Evolutionary conservation across 768 basidiomycete genomes (phyloP).

Genomic region (Leccinum arenicola): DNA sequence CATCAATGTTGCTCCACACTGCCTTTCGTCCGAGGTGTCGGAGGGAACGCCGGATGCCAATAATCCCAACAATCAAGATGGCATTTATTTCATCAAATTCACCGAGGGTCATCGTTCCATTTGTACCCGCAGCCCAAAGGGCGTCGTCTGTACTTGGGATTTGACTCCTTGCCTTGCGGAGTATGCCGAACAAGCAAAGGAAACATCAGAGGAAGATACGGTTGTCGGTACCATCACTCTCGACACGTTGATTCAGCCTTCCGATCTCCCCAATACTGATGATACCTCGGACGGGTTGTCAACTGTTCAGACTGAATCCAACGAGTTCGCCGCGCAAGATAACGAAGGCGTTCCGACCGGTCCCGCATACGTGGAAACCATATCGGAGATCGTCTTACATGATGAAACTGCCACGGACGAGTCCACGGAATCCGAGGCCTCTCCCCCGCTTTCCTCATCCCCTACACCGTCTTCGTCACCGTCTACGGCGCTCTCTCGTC

Average conservation of each 20-base stretch:
- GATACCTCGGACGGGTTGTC: neutral
- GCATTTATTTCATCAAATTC: slow-evolving; percentile 14
- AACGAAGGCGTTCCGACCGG: neutral
- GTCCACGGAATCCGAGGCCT: neutral
- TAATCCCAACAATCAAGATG: neutral
- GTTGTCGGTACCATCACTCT: too few species aligned
- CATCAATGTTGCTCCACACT: slow-evolving; percentile 2
- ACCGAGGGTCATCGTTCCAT: slow-evolving; percentile 2
- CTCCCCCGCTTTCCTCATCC: neutral
- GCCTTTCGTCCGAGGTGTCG: neutral
- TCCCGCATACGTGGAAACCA: neutral
- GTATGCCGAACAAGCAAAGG: slow-evolving; percentile 4
- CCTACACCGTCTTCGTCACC: neutral
- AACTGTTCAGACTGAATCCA: neutral
- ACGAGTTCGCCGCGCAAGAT: neutral
- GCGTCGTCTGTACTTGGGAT: slow-evolving; percentile 17
- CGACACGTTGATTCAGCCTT: neutral
- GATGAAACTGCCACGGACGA: neutral
- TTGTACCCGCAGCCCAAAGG: slow-evolving; percentile 11
- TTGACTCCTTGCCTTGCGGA: slow-evolving; percentile 9
- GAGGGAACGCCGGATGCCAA: neutral
- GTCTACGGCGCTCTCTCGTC: neutral
- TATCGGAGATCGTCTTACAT: neutral
- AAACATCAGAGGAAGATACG: neutral
- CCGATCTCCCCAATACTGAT: neutral